Evolutionary conservation across 1,284 basidiomycete species (phyloP).

Genomic region (Caloboletus firmus): DNA sequence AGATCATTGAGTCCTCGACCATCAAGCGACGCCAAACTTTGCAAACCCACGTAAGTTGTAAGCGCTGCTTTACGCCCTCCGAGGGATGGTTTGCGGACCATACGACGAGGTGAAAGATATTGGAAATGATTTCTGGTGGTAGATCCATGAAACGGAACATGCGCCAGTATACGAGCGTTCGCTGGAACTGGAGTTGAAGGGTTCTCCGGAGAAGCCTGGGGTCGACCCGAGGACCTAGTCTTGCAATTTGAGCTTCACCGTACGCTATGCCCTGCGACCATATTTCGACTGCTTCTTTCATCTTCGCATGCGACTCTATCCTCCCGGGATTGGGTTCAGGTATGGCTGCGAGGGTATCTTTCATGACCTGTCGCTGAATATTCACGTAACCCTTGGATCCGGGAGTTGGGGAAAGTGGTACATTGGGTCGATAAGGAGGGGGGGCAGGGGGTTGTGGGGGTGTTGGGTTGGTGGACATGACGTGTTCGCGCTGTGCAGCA

Average conservation of each 20-base stretch:
- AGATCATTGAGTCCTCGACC: constrained; percentile 51
- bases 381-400: constrained; percentile 20
- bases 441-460: constrained; percentile 10
- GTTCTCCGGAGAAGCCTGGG: constrained; percentile 11
- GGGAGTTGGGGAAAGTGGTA: constrained; percentile 15
- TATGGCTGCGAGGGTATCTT: constrained; percentile 14
- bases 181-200: constrained; percentile 17
- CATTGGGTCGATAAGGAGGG: neutral
- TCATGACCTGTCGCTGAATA: constrained; percentile 21
- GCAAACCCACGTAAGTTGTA: constrained; percentile 58
- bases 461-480: constrained; percentile 14
- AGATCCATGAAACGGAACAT: constrained; percentile 60
- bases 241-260: constrained; percentile 23
- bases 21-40: constrained; percentile 51
- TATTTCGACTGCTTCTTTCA: constrained; percentile 3
- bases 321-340: constrained; percentile 15
- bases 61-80: constrained; percentile 41
- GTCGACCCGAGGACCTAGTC: constrained; percentile 19
- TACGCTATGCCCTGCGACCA: constrained; percentile 20
- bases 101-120: constrained; percentile 57
- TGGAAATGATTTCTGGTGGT: constrained; percentile 60
- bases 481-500: constrained; percentile 4
- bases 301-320: neutral
- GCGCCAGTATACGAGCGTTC: constrained; percentile 40
- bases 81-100: constrained; percentile 44